These are phyloP conservation scores for Pleurotus citrinopileatus DNA, from an alignment of 768 basidiomycete genomes.

Conservation along the genomic window DNA sequence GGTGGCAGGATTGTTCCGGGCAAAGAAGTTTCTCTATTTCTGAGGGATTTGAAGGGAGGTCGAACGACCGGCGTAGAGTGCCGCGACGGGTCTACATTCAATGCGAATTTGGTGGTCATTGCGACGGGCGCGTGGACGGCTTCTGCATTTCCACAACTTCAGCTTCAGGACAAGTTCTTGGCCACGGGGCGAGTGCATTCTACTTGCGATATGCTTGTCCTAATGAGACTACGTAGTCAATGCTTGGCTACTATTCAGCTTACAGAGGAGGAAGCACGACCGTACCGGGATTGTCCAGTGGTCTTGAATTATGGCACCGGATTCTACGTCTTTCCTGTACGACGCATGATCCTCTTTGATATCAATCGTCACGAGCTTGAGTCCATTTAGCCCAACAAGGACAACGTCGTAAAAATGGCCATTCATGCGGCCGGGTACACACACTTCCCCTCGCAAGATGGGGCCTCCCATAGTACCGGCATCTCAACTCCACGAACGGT, in stretches of 20 bases:
- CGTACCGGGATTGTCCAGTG: conserved; percentile 64
- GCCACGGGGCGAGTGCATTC: conserved; percentile 72
- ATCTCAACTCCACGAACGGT: conserved; percentile 81
- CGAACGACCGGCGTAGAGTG: conserved; percentile 61
- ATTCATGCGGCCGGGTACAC: conserved; percentile 77
- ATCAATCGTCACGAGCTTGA: neutral
- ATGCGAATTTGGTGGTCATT: conserved; percentile 63
- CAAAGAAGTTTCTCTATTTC: conserved; percentile 52
- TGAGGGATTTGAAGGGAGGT: conserved; percentile 28
- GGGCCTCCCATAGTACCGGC: conserved; percentile 22
- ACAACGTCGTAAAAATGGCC: conserved; percentile 74
- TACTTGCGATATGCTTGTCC: neutral
- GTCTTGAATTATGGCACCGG: conserved; percentile 70
- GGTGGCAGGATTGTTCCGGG: conserved; percentile 61
- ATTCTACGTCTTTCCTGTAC: conserved; percentile 83
- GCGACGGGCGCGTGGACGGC: conserved; percentile 87
- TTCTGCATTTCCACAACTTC: conserved; percentile 63
- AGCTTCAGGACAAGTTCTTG: conserved; percentile 47
- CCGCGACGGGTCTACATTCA: conserved; percentile 49
- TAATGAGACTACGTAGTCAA: conserved; percentile 48
- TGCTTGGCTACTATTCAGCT: conserved; percentile 76
- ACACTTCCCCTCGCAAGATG: conserved; percentile 20
- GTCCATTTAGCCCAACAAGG: conserved; percentile 54
- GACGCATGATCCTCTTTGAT: conserved; percentile 17
- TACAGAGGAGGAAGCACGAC: conserved; percentile 59